phyloP scores from a whole-genome alignment of 495 filamentous ascomycete species.

The Oidiodendron maius region DNA sequence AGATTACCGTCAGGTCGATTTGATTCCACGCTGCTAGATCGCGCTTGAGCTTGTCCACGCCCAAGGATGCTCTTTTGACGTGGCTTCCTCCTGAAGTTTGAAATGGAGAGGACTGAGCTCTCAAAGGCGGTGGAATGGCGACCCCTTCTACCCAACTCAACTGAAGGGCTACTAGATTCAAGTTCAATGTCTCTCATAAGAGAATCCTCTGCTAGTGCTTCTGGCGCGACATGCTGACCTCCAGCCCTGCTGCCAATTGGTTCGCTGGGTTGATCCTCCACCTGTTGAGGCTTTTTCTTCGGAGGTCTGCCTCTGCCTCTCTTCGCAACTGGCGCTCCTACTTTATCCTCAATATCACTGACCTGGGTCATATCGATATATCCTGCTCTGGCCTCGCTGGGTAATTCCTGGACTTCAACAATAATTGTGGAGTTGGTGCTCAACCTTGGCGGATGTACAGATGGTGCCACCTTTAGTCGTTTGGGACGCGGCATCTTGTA shows the following conservation, averaged over 20 bases:
- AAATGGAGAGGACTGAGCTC: conserved; percentile 13
- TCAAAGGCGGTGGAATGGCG: conserved; percentile 14
- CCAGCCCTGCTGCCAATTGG: neutral
- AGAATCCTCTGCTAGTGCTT: conserved; percentile 6
- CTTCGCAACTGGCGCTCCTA: conserved; percentile 10
- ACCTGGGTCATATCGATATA: conserved; percentile 18
- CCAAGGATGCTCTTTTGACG: conserved; percentile 14
- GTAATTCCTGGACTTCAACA: neutral
- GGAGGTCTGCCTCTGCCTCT: conserved; percentile 9
- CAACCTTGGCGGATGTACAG: conserved; percentile 20
- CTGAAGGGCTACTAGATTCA: conserved; percentile 19
- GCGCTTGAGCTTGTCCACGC: conserved; percentile 7
- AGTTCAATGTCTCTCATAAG: conserved; percentile 5
- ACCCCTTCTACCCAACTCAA: conserved; percentile 21
- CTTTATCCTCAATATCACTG: conserved; percentile 19
- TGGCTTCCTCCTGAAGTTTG: conserved; percentile 4
- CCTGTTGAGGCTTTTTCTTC: neutral
- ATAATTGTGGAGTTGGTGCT: conserved; percentile 12
- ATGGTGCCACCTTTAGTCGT: conserved; percentile 33
- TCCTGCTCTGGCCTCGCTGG: neutral
- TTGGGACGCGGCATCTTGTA: conserved; percentile 37
- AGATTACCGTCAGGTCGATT: conserved; percentile 15
- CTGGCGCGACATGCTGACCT: neutral
- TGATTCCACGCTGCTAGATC: conserved; percentile 22
- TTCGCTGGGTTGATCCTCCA: neutral